phyloP scores from a whole-genome alignment of 2,329 filamentous ascomycete species.

The Ophiostoma sp. region DNA sequence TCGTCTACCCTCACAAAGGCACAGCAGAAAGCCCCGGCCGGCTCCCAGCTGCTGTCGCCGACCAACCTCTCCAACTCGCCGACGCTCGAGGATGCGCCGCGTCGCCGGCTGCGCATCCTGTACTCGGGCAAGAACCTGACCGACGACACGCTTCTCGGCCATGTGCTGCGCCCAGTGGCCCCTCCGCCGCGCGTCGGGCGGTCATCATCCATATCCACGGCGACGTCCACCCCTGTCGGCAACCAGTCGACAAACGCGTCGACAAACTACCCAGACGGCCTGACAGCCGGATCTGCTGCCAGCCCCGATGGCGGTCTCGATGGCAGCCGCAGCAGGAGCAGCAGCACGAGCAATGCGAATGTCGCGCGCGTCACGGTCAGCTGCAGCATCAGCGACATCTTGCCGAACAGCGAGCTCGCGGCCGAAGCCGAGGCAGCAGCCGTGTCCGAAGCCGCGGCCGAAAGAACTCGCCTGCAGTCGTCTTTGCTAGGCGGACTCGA shows the following conservation, averaged over 20 bases:
- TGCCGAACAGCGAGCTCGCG: constrained; percentile 63
- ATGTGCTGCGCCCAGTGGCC: constrained; percentile 59
- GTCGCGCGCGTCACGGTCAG: constrained; percentile 73
- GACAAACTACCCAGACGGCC: constrained; percentile 1
- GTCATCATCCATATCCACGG: constrained; percentile 12
- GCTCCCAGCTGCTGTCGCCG: neutral
- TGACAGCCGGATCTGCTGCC: neutral
- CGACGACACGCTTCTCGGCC: constrained; percentile 62
- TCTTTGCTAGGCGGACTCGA: neutral
- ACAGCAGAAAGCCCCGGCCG: neutral
- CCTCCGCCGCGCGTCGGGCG: constrained; percentile 46
- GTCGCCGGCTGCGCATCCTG: constrained; percentile 77
- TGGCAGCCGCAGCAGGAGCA: neutral
- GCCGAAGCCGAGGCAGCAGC: constrained; percentile 38
- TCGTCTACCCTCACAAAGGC: constrained; percentile 32
- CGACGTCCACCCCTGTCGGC: constrained; percentile 28
- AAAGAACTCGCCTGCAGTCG: neutral
- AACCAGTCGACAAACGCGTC: constrained; percentile 6
- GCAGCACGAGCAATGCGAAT: constrained; percentile 30
- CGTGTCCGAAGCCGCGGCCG: constrained; percentile 3
- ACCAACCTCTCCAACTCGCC: constrained; percentile 7
- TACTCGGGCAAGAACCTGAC: constrained; percentile 80
- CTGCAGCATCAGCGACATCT: constrained; percentile 77
- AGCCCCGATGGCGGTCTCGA: neutral
- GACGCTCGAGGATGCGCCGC: constrained; percentile 33